Percentiles rank a stretch among this genome's conserved stretches.
Evolutionary conservation across 73 alveolate species (phyloP).

Genomic region (Tetrahymena borealis): DNA sequence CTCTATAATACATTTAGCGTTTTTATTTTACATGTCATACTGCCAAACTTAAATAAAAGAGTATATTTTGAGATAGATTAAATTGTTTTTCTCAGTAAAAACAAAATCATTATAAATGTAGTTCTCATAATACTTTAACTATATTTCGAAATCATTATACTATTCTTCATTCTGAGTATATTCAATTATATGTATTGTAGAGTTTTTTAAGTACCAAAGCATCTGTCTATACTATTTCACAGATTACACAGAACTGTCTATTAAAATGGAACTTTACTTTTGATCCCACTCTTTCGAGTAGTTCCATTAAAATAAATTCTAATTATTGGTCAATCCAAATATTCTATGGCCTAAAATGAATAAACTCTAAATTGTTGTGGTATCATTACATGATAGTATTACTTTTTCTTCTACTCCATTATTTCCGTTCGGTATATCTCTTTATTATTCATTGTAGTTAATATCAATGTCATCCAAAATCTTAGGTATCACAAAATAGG

Average conservation of each 20-base stretch:
- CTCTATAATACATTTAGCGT: not conserved
- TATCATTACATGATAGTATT: not conserved
- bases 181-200: not conserved
- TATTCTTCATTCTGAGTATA: not conserved
- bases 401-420: not conserved
- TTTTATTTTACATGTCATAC: not conserved
- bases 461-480: not conserved
- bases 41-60: not conserved
- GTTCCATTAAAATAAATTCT: not conserved
- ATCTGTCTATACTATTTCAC: not conserved
- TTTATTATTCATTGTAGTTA: no score
- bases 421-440: no score
- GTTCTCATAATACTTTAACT: not conserved
- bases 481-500: not conserved
- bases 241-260: not conserved
- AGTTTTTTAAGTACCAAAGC: not conserved
- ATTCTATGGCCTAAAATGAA: not conserved
- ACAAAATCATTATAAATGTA: not conserved
- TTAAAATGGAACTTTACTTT: not conserved
- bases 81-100: not conserved
- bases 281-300: not conserved
- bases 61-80: not conserved
- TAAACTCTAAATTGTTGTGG: not conserved
- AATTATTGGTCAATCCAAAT: not conserved
- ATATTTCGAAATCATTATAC: not conserved